These are phyloP conservation scores for Apiospora marii DNA, from an alignment of 2,329 filamentous ascomycete species.

Conservation along the genomic window DNA sequence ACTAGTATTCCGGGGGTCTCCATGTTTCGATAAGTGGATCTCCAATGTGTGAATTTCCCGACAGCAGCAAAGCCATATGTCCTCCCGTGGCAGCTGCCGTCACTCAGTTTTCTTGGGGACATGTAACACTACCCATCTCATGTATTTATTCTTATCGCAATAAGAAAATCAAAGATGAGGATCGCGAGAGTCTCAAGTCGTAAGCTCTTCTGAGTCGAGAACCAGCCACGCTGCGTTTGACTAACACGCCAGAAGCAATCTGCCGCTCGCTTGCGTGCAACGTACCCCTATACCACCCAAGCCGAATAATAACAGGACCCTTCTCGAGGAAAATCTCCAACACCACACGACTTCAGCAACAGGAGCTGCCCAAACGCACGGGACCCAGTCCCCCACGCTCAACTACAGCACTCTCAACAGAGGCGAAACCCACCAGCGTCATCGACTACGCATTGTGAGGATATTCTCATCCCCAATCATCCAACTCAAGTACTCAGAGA, in stretches of 20 bases:
- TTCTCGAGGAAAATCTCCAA: not conserved
- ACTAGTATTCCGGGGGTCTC: not conserved
- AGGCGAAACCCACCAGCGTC: slow-evolving; percentile 27
- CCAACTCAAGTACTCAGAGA: not conserved
- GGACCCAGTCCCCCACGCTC: not conserved
- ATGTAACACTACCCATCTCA: not conserved
- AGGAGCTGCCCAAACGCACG: not conserved
- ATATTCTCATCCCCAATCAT: too few relatives aligned
- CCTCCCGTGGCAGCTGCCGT: not conserved
- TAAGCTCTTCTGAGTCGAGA: not conserved
- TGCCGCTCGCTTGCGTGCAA: not conserved
- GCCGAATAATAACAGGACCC: fast-evolving
- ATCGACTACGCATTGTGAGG: slow-evolving; percentile 35
- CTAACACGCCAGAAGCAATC: not conserved
- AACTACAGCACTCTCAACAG: slow-evolving; percentile 23
- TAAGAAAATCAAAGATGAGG: not conserved
- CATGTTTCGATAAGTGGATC: slow-evolving; percentile 19
- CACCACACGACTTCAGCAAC: not conserved
- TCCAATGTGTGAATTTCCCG: slow-evolving; percentile 29
- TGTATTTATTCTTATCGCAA: not conserved
- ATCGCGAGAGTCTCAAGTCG: not conserved
- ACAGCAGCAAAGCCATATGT: not conserved
- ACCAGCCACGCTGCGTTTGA: too few relatives aligned
- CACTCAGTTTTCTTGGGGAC: not conserved
- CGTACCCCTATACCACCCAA: too few relatives aligned